Conservation (phyloP, 345 rosid species). For the Citrus cavaleriei region DNA sequence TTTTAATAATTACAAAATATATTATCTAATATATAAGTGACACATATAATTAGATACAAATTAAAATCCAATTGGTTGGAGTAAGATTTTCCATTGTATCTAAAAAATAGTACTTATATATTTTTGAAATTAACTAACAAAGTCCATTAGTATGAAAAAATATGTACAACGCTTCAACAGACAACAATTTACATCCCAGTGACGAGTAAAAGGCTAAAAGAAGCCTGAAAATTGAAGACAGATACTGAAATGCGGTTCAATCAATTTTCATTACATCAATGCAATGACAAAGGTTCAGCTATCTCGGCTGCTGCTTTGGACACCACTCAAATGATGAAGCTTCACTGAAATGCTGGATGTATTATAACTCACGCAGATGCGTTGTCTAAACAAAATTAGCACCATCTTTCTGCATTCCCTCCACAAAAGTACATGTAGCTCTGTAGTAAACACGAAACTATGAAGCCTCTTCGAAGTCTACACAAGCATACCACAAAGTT, state of each 20-base stretch:
- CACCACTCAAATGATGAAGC: neutral
- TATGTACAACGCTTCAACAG: neutral
- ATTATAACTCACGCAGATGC: neutral
- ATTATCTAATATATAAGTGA: no score
- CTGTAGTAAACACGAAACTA: neutral
- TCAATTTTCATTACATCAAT: neutral
- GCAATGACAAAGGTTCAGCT: neutral
- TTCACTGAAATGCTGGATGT: neutral
- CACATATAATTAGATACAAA: no score
- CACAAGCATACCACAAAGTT: no score
- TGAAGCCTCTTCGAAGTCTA: neutral
- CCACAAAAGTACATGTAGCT: neutral
- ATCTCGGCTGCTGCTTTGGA: neutral
- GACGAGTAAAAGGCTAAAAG: no score
- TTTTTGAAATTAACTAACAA: neutral
- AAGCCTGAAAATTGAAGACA: neutral
- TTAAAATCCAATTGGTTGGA: no score
- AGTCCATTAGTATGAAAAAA: neutral
- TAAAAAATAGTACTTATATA: no score
- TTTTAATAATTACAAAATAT: no score
- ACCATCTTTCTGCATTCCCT: neutral
- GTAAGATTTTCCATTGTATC: no score
- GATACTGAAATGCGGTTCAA: neutral
- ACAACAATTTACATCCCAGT: neutral
- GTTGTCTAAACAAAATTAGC: neutral